phyloP scores from a whole-genome alignment of 2,329 filamentous ascomycete species.

The Botrytis hyacinthi region DNA sequence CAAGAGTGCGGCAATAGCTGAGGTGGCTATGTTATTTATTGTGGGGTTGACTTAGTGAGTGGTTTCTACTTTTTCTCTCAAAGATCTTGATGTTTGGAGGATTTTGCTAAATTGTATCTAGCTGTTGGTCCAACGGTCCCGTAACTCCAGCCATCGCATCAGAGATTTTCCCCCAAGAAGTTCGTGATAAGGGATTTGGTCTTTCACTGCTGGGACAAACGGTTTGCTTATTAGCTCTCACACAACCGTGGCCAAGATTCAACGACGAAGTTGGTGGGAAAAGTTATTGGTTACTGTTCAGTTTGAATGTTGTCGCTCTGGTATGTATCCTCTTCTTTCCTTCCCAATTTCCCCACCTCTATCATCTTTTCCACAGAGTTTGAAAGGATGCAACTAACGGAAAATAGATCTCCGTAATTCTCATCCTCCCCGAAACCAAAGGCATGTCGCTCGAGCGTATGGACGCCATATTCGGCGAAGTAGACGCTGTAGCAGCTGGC shows the following conservation, averaged over 20 bases:
- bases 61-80: constrained; percentile 31
- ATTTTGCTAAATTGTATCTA: background rate
- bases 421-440: constrained; percentile 55
- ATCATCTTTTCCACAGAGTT: too few relatives aligned
- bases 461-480: constrained; percentile 50
- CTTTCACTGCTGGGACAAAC: constrained; percentile 42
- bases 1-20: constrained; percentile 41
- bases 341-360: background rate
- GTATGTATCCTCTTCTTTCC: constrained; percentile 22
- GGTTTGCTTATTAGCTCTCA: constrained; percentile 41
- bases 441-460: constrained; percentile 52
- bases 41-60: constrained; percentile 42
- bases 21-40: constrained; percentile 45
- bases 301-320: constrained; percentile 41
- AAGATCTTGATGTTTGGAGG: background rate
- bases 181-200: constrained; percentile 43
- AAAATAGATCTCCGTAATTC: constrained; percentile 46
- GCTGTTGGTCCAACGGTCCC: constrained; percentile 41
- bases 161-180: constrained; percentile 45
- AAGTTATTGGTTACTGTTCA: constrained; percentile 44
- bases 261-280: constrained; percentile 41
- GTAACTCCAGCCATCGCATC: constrained; percentile 41
- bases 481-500: constrained; percentile 32
- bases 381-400: background rate
- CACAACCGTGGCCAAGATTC: constrained; percentile 44